These are phyloP conservation scores for Pyronema omphalodes DNA, from an alignment of 495 filamentous ascomycete genomes.

Conservation along the genomic window DNA sequence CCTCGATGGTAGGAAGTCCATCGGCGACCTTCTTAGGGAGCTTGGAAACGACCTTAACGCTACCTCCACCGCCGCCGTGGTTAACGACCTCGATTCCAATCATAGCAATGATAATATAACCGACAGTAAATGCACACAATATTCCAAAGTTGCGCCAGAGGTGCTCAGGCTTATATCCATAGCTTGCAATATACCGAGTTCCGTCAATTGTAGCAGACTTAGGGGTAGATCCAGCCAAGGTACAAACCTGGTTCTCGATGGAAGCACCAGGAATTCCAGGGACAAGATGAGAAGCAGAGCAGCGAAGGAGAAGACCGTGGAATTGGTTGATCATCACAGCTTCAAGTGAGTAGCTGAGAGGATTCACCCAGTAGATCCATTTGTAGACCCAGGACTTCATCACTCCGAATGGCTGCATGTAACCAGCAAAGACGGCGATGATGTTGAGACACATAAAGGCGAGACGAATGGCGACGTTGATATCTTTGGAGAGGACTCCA, in stretches of 20 bases:
- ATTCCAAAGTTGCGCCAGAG: conserved; percentile 73
- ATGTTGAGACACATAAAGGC: conserved; percentile 30
- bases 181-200: conserved; percentile 37
- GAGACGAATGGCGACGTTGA: conserved; percentile 38
- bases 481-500: conserved; percentile 32
- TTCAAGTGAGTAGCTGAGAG: conserved; percentile 29
- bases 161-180: conserved; percentile 43
- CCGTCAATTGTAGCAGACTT: conserved; percentile 35
- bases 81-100: conserved; percentile 49
- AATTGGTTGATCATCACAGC: conserved; percentile 31
- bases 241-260: conserved; percentile 29
- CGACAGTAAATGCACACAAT: conserved; percentile 46
- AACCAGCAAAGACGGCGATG: conserved; percentile 27
- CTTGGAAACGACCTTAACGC: conserved; percentile 17
- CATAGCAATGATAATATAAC: conserved; percentile 52
- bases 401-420: conserved; percentile 26
- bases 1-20: not conserved
- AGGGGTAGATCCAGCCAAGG: conserved; percentile 37
- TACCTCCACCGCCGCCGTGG: conserved; percentile 49
- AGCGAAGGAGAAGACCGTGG: conserved; percentile 15
- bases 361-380: conserved; percentile 29
- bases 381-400: conserved; percentile 28
- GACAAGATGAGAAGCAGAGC: conserved; percentile 18
- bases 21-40: conserved; percentile 5
- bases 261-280: conserved; percentile 17